phyloP scores from a whole-genome alignment of 192 early-diverging fungal species.

The Umbelopsis isabellina region DNA sequence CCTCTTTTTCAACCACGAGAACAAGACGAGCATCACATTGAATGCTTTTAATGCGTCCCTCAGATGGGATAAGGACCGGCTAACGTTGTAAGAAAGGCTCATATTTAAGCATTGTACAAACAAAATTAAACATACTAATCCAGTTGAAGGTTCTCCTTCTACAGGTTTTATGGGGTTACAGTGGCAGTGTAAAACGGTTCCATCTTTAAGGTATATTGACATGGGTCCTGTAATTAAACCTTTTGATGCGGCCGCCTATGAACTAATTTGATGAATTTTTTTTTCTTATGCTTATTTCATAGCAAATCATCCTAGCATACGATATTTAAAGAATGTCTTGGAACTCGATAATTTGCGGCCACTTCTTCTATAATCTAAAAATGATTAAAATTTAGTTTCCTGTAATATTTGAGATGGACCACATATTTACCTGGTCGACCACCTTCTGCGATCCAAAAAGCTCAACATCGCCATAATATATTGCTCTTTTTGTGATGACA shows the following conservation, averaged over 20 bases:
- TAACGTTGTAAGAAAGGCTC: background rate
- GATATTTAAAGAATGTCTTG: constrained; percentile 28
- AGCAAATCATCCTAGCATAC: constrained; percentile 18
- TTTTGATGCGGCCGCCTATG: constrained; percentile 29
- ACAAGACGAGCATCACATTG: constrained; percentile 18
- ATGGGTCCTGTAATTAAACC: constrained; percentile 36
- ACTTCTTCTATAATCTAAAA: constrained; percentile 36
- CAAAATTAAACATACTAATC: background rate
- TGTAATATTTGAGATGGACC: background rate
- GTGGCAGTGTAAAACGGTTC: constrained; percentile 24
- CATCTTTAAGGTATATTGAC: constrained; percentile 28
- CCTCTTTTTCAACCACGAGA: constrained; percentile 39
- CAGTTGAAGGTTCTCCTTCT: background rate
- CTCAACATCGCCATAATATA: constrained; percentile 37
- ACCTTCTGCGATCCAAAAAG: constrained; percentile 26
- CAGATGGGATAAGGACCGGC: background rate
- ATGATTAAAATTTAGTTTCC: background rate
- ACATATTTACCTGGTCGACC: constrained; percentile 25
- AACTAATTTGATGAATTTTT: background rate
- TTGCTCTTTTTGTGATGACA: constrained; percentile 36
- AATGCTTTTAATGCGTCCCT: constrained; percentile 2
- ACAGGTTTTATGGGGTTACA: background rate
- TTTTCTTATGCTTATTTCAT: background rate
- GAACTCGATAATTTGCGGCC: constrained; percentile 26
- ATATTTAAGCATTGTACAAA: constrained; percentile 15